A percentile compares a stretch with the other conserved stretches of the same genome.
Conservation (phyloP, 225 moss, liverwort and hornwort species). For the Asterella californica region DNA sequence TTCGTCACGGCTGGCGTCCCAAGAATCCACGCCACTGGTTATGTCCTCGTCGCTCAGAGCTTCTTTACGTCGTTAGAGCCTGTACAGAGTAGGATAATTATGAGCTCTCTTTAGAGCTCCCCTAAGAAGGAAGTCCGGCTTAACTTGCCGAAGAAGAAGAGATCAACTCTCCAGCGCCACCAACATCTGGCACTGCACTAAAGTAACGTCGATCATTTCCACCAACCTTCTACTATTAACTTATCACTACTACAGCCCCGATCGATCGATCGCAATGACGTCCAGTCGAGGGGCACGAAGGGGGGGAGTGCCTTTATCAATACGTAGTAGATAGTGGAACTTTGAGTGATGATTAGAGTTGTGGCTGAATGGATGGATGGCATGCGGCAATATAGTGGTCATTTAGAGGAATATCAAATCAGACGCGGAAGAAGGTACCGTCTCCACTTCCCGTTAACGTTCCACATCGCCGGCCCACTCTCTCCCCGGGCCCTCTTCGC, state of each 20-base stretch:
- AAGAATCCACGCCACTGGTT: background rate
- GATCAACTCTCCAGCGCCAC: no score
- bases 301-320: background rate
- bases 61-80: background rate
- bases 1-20: slow-evolving; percentile 1
- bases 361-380: no score
- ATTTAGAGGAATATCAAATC: background rate
- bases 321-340: background rate
- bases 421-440: background rate
- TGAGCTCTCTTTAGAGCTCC: background rate
- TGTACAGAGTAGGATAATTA: background rate
- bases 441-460: background rate
- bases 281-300: background rate
- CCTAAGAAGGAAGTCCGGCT: no score
- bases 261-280: background rate
- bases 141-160: no score
- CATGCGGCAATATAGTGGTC: background rate
- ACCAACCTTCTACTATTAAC: background rate
- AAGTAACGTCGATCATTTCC: background rate
- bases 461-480: slow-evolving; percentile 1
- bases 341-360: background rate
- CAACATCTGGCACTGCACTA: background rate
- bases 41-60: background rate
- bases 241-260: background rate
- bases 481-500: background rate